phyloP scores from a whole-genome alignment of 2,329 filamentous ascomycete genomes.

The Verticillium albo-atrum region DNA sequence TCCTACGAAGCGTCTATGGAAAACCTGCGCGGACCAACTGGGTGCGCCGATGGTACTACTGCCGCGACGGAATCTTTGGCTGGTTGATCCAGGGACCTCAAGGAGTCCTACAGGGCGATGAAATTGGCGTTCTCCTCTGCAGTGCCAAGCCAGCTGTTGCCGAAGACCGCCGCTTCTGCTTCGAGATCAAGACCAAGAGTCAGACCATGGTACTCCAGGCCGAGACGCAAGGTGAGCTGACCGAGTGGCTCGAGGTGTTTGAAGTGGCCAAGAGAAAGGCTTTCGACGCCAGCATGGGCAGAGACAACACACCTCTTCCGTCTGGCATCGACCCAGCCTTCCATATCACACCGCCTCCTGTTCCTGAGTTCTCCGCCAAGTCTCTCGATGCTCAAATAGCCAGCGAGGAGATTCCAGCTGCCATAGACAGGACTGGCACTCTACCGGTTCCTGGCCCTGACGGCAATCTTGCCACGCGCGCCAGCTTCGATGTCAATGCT shows the following conservation, averaged over 20 bases:
- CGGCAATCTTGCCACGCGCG: constrained; percentile 46
- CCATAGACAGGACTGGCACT: constrained; percentile 57
- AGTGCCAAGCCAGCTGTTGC: constrained; percentile 86
- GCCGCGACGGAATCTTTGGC: constrained; percentile 92
- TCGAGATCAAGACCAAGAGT: constrained; percentile 97
- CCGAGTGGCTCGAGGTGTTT: constrained; percentile 90
- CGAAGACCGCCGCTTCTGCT: constrained; percentile 93
- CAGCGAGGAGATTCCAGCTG: constrained; percentile 37
- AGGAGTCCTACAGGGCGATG: constrained; percentile 91
- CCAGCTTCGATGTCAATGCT: constrained; percentile 66
- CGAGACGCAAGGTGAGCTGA: constrained; percentile 87
- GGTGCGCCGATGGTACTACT: constrained; percentile 92
- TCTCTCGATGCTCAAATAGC: constrained; percentile 60
- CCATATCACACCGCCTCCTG: constrained; percentile 81
- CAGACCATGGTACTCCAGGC: constrained; percentile 85
- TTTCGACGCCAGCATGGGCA: constrained; percentile 65
- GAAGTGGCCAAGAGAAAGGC: constrained; percentile 92
- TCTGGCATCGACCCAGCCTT: constrained; percentile 71
- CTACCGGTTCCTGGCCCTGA: constrained; percentile 63
- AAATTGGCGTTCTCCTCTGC: constrained; percentile 91
- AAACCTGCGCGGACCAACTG: constrained; percentile 89
- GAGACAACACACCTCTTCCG: constrained; percentile 39
- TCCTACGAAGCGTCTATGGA: constrained; percentile 72
- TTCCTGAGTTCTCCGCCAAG: constrained; percentile 87
- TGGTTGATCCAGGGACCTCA: constrained; percentile 82